phyloP scores from a whole-genome alignment of 2,329 filamentous ascomycete genomes.

The Ciborinia camelliae region DNA sequence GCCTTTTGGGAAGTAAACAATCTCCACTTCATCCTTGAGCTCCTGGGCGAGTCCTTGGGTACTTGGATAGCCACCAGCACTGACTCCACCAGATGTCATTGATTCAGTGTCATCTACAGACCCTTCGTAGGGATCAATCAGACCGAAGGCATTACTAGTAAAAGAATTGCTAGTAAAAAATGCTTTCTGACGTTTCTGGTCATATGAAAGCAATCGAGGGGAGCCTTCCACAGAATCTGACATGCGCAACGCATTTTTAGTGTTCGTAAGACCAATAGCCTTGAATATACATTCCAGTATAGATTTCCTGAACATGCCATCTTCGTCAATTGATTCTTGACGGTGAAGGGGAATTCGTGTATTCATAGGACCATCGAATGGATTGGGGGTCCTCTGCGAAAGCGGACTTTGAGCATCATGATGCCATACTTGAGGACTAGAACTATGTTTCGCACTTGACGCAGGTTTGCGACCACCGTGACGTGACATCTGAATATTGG shows the following conservation, averaged over 20 bases:
- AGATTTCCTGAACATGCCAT: constrained; percentile 81
- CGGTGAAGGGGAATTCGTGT: constrained; percentile 57
- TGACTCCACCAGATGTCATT: constrained; percentile 65
- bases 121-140: constrained; percentile 79
- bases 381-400: constrained; percentile 51
- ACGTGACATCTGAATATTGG: constrained; percentile 70
- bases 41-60: constrained; percentile 69
- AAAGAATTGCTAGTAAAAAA: constrained; percentile 72
- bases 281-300: constrained; percentile 96
- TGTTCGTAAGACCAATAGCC: constrained; percentile 76
- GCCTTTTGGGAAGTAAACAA: constrained; percentile 94
- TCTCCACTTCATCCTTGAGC: constrained; percentile 87
- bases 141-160: constrained; percentile 80
- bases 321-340: constrained; percentile 82
- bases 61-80: constrained; percentile 57
- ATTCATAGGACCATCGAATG: constrained; percentile 50
- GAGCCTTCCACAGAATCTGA: constrained; percentile 78
- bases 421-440: constrained; percentile 33
- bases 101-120: constrained; percentile 84
- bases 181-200: constrained; percentile 75
- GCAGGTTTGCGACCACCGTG: constrained; percentile 48
- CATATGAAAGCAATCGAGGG: constrained; percentile 78
- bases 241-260: constrained; percentile 62
- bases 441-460: constrained; percentile 22
- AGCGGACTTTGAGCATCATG: constrained; percentile 36